phyloP scores from a whole-genome alignment of 106 monocot genomes.

The Phalaenopsis equestris region DNA sequence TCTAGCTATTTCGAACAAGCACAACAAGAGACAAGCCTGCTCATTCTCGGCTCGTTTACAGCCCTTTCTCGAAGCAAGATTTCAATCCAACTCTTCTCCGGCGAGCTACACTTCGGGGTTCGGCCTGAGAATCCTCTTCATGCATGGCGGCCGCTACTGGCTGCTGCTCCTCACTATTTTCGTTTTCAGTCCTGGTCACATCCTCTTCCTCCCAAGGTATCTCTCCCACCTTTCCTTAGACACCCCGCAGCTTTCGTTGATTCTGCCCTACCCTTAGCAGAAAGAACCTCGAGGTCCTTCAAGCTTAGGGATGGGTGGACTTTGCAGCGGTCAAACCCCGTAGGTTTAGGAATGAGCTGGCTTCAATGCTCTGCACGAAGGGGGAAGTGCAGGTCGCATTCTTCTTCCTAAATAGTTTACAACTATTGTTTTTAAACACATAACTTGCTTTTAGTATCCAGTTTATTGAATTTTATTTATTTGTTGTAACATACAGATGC shows the following conservation, averaged over 20 bases:
- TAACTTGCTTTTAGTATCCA: not conserved
- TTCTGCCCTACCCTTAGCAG: not conserved
- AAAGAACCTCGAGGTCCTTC: slow-evolving; percentile 4
- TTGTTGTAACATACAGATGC: slow-evolving; percentile 36
- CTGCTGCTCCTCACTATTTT: not conserved
- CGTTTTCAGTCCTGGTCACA: not conserved
- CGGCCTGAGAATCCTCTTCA: not conserved
- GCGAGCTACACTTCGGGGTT: not conserved
- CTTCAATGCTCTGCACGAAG: not conserved
- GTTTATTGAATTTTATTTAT: slow-evolving; percentile 15
- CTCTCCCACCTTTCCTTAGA: not conserved
- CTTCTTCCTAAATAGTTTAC: not conserved
- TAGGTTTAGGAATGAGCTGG: not conserved
- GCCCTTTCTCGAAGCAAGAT: not conserved
- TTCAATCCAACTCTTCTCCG: not conserved
- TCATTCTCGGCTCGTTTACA: no score
- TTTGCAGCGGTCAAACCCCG: not conserved
- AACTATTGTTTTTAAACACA: not conserved
- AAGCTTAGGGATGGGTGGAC: slow-evolving; percentile 1
- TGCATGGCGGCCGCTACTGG: not conserved
- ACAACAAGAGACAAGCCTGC: no score
- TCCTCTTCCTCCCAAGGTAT: slow-evolving; percentile 1
- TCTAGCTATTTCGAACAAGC: no score
- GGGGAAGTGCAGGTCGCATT: not conserved
- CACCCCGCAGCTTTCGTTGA: not conserved